A percentile compares a stretch with the other conserved stretches of the same genome.
These are phyloP conservation scores for Macrolepiota dolichaula DNA, from an alignment of 768 basidiomycete species.

Conservation along the genomic window DNA sequence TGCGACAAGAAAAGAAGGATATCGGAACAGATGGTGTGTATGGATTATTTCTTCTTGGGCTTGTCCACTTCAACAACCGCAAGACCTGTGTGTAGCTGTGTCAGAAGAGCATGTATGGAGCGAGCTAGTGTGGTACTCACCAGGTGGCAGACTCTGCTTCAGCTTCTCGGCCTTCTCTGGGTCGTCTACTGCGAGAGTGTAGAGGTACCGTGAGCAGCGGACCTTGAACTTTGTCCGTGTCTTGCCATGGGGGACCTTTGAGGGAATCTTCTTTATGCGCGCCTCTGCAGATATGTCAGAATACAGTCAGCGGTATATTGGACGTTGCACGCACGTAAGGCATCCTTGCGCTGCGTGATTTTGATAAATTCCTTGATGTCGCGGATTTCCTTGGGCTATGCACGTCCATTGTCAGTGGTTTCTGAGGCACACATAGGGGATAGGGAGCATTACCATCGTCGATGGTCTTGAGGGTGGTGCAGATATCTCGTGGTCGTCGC, in stretches of 20 bases:
- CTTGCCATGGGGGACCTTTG: slow-evolving; percentile 67
- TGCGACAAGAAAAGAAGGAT: slow-evolving; percentile 10
- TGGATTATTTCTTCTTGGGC: slow-evolving; percentile 70
- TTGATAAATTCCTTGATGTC: slow-evolving; percentile 99
- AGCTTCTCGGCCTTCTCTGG: slow-evolving; percentile 99
- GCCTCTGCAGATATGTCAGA: slow-evolving; percentile 59
- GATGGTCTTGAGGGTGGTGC: slow-evolving; percentile 31
- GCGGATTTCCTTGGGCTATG: slow-evolving; percentile 92
- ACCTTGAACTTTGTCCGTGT: slow-evolving; percentile 97
- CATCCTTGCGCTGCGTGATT: slow-evolving; percentile 96
- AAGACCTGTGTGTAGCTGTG: slow-evolving; percentile 46
- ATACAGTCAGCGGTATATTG: background rate
- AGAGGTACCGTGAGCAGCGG: slow-evolving; percentile 92
- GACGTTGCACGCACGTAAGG: slow-evolving; percentile 66
- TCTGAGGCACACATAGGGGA: background rate
- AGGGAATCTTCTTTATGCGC: slow-evolving; percentile 92
- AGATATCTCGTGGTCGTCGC: slow-evolving; percentile 14
- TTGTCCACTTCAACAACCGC: slow-evolving; percentile 69
- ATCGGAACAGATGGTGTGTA: slow-evolving; percentile 7
- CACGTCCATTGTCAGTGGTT: slow-evolving; percentile 5
- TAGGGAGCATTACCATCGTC: slow-evolving; percentile 35
- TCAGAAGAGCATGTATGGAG: background rate
- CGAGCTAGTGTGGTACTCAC: slow-evolving; percentile 42
- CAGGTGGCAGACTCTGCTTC: slow-evolving; percentile 90
- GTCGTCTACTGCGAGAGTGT: slow-evolving; percentile 96